Conservation (phyloP, 352 stramenopile genomes). For the Saprolegnia parasitica region DNA sequence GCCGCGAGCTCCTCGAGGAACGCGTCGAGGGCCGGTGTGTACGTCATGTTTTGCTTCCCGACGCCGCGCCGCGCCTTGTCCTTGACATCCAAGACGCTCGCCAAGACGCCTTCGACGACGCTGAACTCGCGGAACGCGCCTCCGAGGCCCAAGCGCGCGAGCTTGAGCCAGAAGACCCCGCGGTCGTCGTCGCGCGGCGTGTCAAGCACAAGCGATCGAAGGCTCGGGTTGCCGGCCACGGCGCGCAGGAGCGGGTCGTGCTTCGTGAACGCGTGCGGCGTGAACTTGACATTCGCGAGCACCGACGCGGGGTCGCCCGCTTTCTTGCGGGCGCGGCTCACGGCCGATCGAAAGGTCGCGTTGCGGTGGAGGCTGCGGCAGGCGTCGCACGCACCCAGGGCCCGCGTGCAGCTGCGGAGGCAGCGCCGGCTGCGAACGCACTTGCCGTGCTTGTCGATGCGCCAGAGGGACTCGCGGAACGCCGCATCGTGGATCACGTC, state of each 20-base stretch:
- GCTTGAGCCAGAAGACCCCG: constrained; percentile 63
- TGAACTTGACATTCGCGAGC: constrained; percentile 69
- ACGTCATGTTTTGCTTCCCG: constrained; percentile 84
- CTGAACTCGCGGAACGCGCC: constrained; percentile 61
- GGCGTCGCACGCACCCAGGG: constrained; percentile 51
- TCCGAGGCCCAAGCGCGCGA: constrained; percentile 67
- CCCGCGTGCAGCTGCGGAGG: constrained; percentile 42
- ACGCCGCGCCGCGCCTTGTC: constrained; percentile 75
- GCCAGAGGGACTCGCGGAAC: constrained; percentile 76
- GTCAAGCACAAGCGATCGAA: constrained; percentile 34
- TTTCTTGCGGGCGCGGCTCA: constrained; percentile 55
- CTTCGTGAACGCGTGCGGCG: constrained; percentile 68
- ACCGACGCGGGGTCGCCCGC: constrained; percentile 44
- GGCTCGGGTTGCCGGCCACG: constrained; percentile 68
- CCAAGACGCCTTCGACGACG: constrained; percentile 71
- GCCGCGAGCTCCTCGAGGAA: constrained; percentile 62
- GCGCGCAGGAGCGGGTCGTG: constrained; percentile 76
- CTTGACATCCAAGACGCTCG: constrained; percentile 78
- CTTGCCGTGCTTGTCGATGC: constrained; percentile 64
- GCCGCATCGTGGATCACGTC: constrained; percentile 63
- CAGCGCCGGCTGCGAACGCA: constrained; percentile 74
- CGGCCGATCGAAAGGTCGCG: constrained; percentile 69
- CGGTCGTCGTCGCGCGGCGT: constrained; percentile 34
- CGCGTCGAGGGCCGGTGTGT: constrained; percentile 58
- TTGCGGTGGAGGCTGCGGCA: constrained; percentile 61